Evolutionary conservation across 352 stramenopile genomes (phyloP).

Genomic region (Pythium brachiatum): DNA sequence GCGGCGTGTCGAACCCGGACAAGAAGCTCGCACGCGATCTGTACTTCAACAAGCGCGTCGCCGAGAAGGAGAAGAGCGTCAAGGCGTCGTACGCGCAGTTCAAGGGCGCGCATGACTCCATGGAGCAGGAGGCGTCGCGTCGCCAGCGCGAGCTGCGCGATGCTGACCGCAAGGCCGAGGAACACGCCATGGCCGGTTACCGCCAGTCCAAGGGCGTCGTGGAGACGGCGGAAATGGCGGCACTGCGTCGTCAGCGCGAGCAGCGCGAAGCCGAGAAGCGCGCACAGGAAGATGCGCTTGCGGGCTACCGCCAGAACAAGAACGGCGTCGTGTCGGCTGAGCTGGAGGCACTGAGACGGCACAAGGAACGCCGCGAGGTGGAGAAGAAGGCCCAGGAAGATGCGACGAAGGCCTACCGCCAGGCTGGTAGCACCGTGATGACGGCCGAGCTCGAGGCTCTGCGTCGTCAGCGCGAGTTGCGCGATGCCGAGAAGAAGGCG

Average conservation of each 20-base stretch:
- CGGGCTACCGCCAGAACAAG: slow-evolving; percentile 12
- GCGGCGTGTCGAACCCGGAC: slow-evolving; percentile 17
- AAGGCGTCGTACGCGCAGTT: slow-evolving; percentile 21
- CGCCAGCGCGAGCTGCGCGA: slow-evolving; percentile 35
- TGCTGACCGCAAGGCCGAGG: slow-evolving; percentile 35
- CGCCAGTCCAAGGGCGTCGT: slow-evolving; percentile 12
- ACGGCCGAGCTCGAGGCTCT: slow-evolving; percentile 29
- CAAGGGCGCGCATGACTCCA: slow-evolving; percentile 19
- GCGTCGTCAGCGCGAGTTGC: slow-evolving; percentile 34
- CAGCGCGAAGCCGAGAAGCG: slow-evolving; percentile 38
- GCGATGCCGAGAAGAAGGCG: slow-evolving; percentile 40
- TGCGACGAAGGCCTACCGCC: slow-evolving; percentile 27
- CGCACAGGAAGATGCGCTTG: slow-evolving; percentile 36
- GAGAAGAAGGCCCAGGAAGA: slow-evolving; percentile 47
- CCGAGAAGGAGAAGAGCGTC: slow-evolving; percentile 20
- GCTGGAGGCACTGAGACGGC: slow-evolving; percentile 26
- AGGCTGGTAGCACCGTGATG: slow-evolving; percentile 2
- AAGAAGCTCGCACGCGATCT: slow-evolving; percentile 24
- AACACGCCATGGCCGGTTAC: slow-evolving; percentile 33
- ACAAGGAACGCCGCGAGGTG: slow-evolving; percentile 36
- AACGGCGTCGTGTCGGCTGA: slow-evolving; percentile 15
- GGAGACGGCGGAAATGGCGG: slow-evolving; percentile 21
- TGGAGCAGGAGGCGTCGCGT: slow-evolving; percentile 26
- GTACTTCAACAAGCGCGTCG: slow-evolving; percentile 22
- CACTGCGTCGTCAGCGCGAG: slow-evolving; percentile 36